These are phyloP conservation scores for Rhodomyrtus psidioides DNA, from an alignment of 441 rosid species.

Conservation along the genomic window DNA sequence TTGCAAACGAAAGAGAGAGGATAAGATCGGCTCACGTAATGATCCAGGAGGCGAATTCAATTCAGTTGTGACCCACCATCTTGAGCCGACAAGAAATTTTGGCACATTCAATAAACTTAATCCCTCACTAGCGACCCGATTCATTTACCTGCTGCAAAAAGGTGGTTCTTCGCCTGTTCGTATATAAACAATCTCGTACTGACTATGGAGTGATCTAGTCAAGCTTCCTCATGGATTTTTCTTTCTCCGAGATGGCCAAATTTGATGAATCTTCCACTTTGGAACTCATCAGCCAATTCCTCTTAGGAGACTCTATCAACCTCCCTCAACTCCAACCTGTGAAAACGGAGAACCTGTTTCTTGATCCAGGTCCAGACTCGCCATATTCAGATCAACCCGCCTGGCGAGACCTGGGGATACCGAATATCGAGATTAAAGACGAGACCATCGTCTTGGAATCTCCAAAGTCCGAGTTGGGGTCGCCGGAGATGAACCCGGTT, in stretches of 20 bases:
- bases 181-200: not conserved
- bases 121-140: not conserved
- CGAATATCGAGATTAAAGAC: not conserved
- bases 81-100: not conserved
- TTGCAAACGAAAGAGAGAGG: not conserved
- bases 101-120: not conserved
- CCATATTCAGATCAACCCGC: not conserved
- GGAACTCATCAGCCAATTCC: constrained; percentile 39
- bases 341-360: not conserved
- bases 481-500: not conserved
- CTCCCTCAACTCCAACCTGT: not conserved
- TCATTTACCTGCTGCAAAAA: not conserved
- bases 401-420: not conserved
- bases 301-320: not conserved
- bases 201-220: not conserved
- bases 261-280: constrained; percentile 29
- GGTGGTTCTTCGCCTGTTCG: not conserved
- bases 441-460: not conserved
- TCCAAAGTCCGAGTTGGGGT: not conserved
- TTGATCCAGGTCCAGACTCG: not conserved
- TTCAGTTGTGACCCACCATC: not conserved
- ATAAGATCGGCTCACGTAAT: not conserved
- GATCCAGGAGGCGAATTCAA: not conserved
- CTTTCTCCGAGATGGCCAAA: not conserved
- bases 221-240: not conserved